Evolutionary conservation across 305 asterid genomes (phyloP), one percentile per base, ranked within the genome.

Genomic region (Fraxinus platypoda): DNA sequence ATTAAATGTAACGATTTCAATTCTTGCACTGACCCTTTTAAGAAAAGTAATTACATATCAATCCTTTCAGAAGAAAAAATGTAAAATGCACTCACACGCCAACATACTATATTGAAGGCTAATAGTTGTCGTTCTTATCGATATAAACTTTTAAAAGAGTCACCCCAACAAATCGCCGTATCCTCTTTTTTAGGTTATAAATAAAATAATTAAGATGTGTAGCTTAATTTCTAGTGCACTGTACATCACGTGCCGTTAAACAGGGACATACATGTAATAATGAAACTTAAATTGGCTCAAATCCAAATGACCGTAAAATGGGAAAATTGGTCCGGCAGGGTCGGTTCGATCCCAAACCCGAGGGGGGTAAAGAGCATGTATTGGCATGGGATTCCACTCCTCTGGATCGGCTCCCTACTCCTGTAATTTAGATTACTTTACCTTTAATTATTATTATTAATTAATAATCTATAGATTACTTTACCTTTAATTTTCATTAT

Each of bases 291-390:
- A 84, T 88, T 82, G 83, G 89, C 74, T 68, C 74, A 68, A 88
- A 86, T 86, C 89, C 91, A 88, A 64, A 88, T 81, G 91, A 76
- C 78, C 87, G 83, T 19, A 81, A 85, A 83, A 83, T 68, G 80
- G 37, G 91, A 83, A 86, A 80, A 34, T 80, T 82, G 91, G 86
- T 82, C 89, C 79, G 81, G 76, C 83, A 38, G 83, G 87, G 78
- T 83, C 86, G 85, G 30, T 80, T 35, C 1, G 52, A 82, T 80
- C 73, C 84, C 89, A 75, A 80, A 88, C 87, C 89, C 89, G 85
- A 86, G 86, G 86, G 23, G 49, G 1, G 17, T 7, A 25, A 17
- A 52, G 38, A 46, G 71, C 83, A 73, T 73, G 73, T 28, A 80
- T 37, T 74, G 78, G 8, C 88, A 81, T 84, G 77, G 82, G 84